These are phyloP conservation scores for Piloderma croceum DNA, from an alignment of 768 basidiomycete species.

Conservation along the genomic window DNA sequence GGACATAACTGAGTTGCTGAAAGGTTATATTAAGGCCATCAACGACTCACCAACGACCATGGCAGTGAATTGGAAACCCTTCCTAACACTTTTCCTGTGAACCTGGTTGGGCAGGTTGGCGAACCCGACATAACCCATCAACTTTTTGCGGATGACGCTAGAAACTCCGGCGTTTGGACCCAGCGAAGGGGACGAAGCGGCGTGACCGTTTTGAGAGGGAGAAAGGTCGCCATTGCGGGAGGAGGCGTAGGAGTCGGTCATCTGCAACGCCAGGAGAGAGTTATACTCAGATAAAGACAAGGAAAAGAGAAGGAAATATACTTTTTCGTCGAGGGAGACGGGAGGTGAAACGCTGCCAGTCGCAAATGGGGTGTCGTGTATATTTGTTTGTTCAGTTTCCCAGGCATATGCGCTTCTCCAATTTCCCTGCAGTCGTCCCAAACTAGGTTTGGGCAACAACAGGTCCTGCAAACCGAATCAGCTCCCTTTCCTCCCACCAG, in stretches of 20 bases:
- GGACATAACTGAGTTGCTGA: constrained; percentile 17
- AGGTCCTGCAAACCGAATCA: no score
- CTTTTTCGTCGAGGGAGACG: constrained; percentile 48
- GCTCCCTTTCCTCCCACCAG: no score
- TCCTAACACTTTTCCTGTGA: constrained; percentile 95
- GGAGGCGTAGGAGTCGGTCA: constrained; percentile 73
- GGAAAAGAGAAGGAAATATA: constrained; percentile 33
- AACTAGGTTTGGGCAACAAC: no score
- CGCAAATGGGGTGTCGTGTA: no score
- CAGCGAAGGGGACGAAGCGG: constrained; percentile 57
- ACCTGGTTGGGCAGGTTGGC: constrained; percentile 99
- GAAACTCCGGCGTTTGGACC: constrained; percentile 27
- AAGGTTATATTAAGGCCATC: constrained; percentile 1
- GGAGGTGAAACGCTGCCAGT: no score
- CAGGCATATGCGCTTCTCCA: no score
- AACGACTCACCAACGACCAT: constrained; percentile 93
- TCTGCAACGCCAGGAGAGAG: constrained; percentile 36
- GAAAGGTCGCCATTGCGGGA: constrained; percentile 58
- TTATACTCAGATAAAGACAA: constrained; percentile 10
- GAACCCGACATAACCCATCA: constrained; percentile 94
- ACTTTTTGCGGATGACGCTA: constrained; percentile 73
- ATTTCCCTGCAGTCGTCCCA: no score
- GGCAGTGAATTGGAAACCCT: constrained; percentile 97
- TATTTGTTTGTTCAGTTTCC: no score
- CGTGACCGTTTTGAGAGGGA: constrained; percentile 48